Base-by-base conservation (phyloP, 352 stramenopile genomes). In the Phytophthora europaea region DNA sequence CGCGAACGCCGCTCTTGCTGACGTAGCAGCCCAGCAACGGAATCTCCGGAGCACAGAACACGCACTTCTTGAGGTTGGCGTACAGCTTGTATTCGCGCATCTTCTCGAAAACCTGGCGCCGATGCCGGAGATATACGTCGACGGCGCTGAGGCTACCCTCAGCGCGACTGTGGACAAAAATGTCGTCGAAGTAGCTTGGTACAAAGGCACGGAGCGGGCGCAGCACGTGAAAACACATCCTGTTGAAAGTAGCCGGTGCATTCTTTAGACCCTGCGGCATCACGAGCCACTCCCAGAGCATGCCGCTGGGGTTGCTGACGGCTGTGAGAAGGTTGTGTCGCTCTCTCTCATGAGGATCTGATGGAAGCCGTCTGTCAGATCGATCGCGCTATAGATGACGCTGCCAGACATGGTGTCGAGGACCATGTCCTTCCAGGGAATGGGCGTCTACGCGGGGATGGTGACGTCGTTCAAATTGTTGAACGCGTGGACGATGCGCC, bases 231-330 rank as follows among this genome's bases (percentile, higher is more conserved):
- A 4, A 31, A 4, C 5, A 2, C 26, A 31, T 31, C 26, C 26
- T 31, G 26, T 31, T 31, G 7, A 31, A 31, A 5, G 26, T 31
- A 4, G 26, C 26, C 26, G 7, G 26, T 4, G 26, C 26, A 31
- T 31, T 31, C 5, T 31, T 31, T 4, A 31, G 26, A 31, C 26
- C 26, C 26, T 31, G 26, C 3, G 26, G 3, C 26, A 31, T 31
- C 26, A 31, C 3, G 26, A 84, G 43, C 34, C 65, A 79, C 57
- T 84, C 67, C 63, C 69, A 84, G 9, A 84, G 66, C 61, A 81
- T 75, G 0, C 74, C 65, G 22, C 62, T 76, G 0, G 72, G 72
- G 3, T 74, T 76, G 36, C 56, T 75, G 3, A 81, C 61, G 0
- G 78, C 72, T 2, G 75, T 85, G 1, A 81, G 52, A 1, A 51